phyloP scores from a whole-genome alignment of 306 rosid species.

The Acacia crassicarpa region DNA sequence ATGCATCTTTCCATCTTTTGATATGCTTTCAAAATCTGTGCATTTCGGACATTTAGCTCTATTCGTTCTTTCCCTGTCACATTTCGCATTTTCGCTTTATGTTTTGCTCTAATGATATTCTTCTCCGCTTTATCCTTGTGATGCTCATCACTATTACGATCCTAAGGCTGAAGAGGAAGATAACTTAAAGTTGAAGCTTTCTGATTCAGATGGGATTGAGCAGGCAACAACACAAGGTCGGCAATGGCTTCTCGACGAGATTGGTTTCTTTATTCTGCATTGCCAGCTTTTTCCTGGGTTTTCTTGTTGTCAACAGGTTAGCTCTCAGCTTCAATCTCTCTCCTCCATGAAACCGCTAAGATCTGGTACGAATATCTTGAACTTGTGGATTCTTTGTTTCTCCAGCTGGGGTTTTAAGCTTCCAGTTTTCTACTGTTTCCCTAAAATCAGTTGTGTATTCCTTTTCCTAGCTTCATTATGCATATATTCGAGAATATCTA shows the following conservation, averaged over 20 bases:
- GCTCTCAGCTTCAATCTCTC: not conserved
- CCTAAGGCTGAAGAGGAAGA: not conserved
- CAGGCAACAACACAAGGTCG: not conserved
- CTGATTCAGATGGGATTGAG: constrained; percentile 8
- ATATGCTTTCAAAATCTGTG: not conserved
- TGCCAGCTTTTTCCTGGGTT: constrained; percentile 15
- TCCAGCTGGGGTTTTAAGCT: not conserved
- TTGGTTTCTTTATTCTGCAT: constrained; percentile 7
- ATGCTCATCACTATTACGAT: not conserved
- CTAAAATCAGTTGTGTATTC: not conserved
- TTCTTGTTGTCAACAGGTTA: constrained; percentile 8
- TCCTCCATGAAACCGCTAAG: not conserved
- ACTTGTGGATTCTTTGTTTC: not conserved
- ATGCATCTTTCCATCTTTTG: not conserved
- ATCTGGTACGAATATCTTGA: not conserved
- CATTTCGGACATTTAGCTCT: not conserved
- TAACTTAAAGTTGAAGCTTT: not conserved
- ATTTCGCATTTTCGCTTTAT: not conserved
- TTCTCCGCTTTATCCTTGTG: not conserved
- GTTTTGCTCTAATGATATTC: not conserved
- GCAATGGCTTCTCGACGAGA: constrained; percentile 5
- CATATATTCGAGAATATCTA: not conserved
- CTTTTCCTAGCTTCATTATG: not conserved
- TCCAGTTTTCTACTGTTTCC: not conserved
- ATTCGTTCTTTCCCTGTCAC: not conserved